Percentiles rank a stretch among this genome's conserved stretches.
phyloP scores from a whole-genome alignment of 2,329 filamentous ascomycete genomes.

The Cadophora sp. region DNA sequence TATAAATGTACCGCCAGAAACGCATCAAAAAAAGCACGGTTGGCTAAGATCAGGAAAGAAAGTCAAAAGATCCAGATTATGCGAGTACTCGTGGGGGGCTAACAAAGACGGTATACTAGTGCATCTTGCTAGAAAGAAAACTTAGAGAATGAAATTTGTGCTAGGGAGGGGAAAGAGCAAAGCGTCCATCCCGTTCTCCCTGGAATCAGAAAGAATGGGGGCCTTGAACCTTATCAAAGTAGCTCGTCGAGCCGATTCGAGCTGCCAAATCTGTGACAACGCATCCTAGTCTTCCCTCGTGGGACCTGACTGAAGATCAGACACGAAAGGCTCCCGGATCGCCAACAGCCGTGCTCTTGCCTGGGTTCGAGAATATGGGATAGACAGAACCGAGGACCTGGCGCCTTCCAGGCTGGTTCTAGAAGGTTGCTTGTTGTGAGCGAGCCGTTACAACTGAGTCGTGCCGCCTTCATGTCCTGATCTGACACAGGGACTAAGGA shows the following conservation, averaged over 20 bases:
- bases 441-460: constrained; percentile 8
- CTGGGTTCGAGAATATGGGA: not conserved
- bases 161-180: not conserved
- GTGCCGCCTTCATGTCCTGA: not conserved
- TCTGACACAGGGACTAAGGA: not conserved
- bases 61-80: not conserved
- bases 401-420: not conserved
- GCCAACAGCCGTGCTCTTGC: constrained; percentile 6
- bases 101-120: not conserved
- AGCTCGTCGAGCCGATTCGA: not conserved
- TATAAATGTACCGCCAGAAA: constrained; percentile 6
- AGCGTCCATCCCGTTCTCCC: not conserved
- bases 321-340: constrained; percentile 5
- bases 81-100: not conserved
- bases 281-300: not conserved
- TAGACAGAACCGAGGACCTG: not conserved
- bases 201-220: constrained; percentile 7
- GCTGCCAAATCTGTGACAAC: constrained; percentile 5
- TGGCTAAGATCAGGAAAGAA: not conserved
- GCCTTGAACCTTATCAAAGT: not conserved
- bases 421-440: constrained; percentile 2
- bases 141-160: not conserved
- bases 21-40: not conserved
- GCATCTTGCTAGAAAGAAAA: not conserved
- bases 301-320: constrained; percentile 1